Conservation (phyloP, 2,329 filamentous ascomycete species). For the Mycosphaerella arachidis region DNA sequence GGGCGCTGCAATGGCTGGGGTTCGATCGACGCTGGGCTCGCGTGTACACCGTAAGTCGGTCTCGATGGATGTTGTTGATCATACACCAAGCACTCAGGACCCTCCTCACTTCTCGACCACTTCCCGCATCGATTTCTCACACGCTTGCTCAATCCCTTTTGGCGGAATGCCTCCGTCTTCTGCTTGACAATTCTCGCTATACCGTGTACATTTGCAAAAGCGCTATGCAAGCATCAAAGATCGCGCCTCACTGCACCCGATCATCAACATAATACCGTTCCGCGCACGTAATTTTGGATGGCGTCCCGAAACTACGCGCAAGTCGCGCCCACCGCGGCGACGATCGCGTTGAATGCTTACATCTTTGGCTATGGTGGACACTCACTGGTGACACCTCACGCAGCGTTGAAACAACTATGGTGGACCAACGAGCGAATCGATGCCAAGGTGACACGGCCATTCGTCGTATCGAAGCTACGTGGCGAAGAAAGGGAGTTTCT, state of each 20-base stretch:
- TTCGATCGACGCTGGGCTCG: conserved; percentile 12
- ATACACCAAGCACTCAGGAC: not conserved
- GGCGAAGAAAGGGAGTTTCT: conserved; percentile 60
- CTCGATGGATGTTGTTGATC: conserved; percentile 7
- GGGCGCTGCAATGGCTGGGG: conserved; percentile 13
- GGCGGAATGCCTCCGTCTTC: not conserved
- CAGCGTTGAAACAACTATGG: conserved; percentile 55
- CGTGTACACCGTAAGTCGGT: conserved; percentile 21
- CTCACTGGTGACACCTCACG: conserved; percentile 47
- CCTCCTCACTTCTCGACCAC: not conserved
- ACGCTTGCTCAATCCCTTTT: conserved; percentile 1
- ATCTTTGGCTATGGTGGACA: conserved; percentile 50
- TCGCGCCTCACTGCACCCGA: not conserved
- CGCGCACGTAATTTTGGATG: conserved; percentile 20
- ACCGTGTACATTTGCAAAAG: conserved; percentile 11
- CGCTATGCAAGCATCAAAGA: conserved; percentile 1
- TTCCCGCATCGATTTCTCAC: conserved; percentile 3
- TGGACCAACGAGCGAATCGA: conserved; percentile 69
- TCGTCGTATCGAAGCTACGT: conserved; percentile 60
- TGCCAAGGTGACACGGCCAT: conserved; percentile 63
- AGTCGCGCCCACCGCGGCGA: conserved; percentile 34
- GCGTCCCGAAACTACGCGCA: conserved; percentile 34
- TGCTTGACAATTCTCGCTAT: not conserved
- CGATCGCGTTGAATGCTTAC: conserved; percentile 45
- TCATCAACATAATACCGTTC: not conserved